phyloP scores from a whole-genome alignment of 176 grass and related monocot species.

The Phoenix dactylifera region DNA sequence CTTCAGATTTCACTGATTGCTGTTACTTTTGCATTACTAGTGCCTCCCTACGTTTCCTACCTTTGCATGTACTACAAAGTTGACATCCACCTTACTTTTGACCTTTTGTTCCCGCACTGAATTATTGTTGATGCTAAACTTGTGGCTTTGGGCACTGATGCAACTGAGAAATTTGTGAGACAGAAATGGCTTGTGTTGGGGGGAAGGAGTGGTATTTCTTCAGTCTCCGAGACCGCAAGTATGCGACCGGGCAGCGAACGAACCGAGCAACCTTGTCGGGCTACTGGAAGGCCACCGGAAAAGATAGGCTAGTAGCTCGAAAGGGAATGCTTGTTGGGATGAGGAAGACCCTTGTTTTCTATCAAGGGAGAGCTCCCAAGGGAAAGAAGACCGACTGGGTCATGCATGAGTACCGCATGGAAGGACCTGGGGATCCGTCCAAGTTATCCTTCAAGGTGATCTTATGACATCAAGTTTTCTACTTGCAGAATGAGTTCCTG shows the following conservation, averaged over 20 bases:
- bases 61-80: no score
- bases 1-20: no score
- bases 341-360: conserved; percentile 95
- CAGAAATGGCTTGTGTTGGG: conserved; percentile 39
- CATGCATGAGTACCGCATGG: conserved; percentile 93
- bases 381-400: conserved; percentile 94
- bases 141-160: no score
- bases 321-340: conserved; percentile 43
- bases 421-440: conserved; percentile 17
- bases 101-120: no score
- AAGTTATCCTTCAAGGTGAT: conserved; percentile 33
- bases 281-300: conserved; percentile 96
- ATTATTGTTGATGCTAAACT: no score
- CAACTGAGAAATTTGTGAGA: neutral
- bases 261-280: conserved; percentile 64
- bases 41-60: no score
- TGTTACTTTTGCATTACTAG: no score
- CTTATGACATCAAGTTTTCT: neutral
- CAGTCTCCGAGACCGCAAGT: conserved; percentile 58
- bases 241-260: conserved; percentile 75
- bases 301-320: conserved; percentile 44
- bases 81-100: no score
- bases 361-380: conserved; percentile 79
- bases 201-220: conserved; percentile 88
- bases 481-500: no score